Evolutionary conservation across 2,329 filamentous ascomycete species (phyloP).

Genomic region (Penicillium glabrum): DNA sequence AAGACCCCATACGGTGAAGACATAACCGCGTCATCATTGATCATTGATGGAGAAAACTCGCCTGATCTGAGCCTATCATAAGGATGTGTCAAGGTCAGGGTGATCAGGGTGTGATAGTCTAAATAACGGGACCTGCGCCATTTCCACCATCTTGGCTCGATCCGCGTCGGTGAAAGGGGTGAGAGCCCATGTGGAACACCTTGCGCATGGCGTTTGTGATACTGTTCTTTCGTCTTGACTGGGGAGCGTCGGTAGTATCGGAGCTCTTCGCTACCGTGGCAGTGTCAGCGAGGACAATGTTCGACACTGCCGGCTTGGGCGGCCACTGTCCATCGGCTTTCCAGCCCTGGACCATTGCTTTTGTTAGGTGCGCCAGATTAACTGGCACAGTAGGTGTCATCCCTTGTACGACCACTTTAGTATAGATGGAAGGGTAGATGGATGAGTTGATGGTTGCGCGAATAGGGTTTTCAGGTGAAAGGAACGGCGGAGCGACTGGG

Average conservation of each 20-base stretch:
- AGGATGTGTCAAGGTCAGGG: not conserved
- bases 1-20: not conserved
- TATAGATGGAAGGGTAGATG: constrained; percentile 80
- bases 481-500: constrained; percentile 70
- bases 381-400: constrained; percentile 85
- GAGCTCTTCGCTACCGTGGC: constrained; percentile 22
- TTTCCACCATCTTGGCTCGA: constrained; percentile 1
- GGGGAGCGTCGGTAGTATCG: constrained; percentile 12
- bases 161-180: constrained; percentile 40
- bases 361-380: constrained; percentile 78
- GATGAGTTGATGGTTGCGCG: constrained; percentile 72
- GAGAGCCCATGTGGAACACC: constrained; percentile 38
- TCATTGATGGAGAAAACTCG: not conserved
- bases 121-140: constrained; percentile 1
- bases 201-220: constrained; percentile 44
- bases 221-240: constrained; percentile 30
- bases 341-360: constrained; percentile 84
- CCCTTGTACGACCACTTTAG: constrained; percentile 78
- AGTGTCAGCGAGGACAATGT: constrained; percentile 31
- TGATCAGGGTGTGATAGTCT: not conserved
- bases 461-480: constrained; percentile 73
- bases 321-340: constrained; percentile 94
- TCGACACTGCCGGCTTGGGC: constrained; percentile 53
- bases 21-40: not conserved
- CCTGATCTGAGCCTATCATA: not conserved